These are phyloP conservation scores for Wickerhamiella shivajii DNA, from an alignment of 805 yeast genomes.

Conservation along the genomic window DNA sequence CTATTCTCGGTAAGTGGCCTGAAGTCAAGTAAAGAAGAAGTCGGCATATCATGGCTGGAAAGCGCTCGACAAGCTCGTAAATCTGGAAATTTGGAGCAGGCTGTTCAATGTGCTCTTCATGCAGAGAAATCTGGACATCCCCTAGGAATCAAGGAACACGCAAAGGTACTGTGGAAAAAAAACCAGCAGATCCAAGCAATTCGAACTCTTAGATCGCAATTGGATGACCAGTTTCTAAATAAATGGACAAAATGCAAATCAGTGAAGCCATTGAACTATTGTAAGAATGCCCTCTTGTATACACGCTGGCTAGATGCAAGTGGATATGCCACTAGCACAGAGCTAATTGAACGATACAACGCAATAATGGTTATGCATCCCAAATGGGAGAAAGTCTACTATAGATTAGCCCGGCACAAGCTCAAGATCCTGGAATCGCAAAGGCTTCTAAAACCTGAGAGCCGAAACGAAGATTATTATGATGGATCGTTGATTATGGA, in stretches of 20 bases:
- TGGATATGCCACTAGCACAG: conserved; percentile 63
- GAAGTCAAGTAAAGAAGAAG: conserved; percentile 14
- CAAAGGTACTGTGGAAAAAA: conserved; percentile 68
- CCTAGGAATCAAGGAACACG: conserved; percentile 11
- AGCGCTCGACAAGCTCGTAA: conserved; percentile 52
- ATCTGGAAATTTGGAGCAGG: conserved; percentile 30
- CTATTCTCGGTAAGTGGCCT: conserved; percentile 18
- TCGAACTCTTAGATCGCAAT: conserved; percentile 37
- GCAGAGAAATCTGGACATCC: conserved; percentile 12
- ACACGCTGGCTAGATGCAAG: conserved; percentile 83
- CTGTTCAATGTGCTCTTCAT: conserved; percentile 14
- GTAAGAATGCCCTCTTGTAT: conserved; percentile 60
- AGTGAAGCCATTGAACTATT: conserved; percentile 20
- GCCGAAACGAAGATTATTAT: conserved; percentile 15
- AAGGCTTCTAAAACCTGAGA: conserved; percentile 25
- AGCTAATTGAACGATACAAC: conserved; percentile 54
- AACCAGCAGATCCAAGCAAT: conserved; percentile 81
- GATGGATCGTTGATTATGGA: conserved; percentile 36
- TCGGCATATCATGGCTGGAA: conserved; percentile 39
- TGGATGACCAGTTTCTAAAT: conserved; percentile 14
- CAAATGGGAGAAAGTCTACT: conserved; percentile 66
- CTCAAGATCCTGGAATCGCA: conserved; percentile 64
- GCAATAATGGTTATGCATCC: conserved; percentile 40
- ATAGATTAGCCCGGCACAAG: conserved; percentile 64
- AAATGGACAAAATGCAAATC: conserved; percentile 8